phyloP scores from a whole-genome alignment of 2,329 filamentous ascomycete genomes.

The Paraconiothyrium sp. region DNA sequence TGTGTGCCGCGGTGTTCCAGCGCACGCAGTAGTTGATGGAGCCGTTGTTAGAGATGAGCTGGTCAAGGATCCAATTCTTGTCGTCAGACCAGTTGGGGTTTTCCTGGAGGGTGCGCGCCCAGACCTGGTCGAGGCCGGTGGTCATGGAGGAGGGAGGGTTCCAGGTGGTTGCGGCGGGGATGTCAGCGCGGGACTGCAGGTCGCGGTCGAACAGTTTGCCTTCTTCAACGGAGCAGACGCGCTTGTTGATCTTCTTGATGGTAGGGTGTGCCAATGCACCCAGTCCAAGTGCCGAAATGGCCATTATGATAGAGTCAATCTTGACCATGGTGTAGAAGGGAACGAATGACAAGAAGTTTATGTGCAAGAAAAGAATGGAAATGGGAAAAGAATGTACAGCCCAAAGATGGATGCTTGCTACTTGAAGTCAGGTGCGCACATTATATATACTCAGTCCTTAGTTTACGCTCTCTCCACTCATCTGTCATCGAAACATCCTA shows the following conservation, averaged over 20 bases:
- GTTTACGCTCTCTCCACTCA: background rate
- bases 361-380: constrained; percentile 3
- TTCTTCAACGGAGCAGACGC: constrained; percentile 29
- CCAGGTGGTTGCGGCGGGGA: constrained; percentile 34
- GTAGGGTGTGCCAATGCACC: constrained; percentile 35
- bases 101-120: constrained; percentile 35
- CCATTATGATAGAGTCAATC: constrained; percentile 24
- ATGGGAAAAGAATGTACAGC: background rate
- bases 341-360: constrained; percentile 1
- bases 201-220: constrained; percentile 26
- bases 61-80: constrained; percentile 44
- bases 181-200: constrained; percentile 25
- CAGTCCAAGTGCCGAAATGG: constrained; percentile 26
- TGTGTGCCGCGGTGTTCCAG: constrained; percentile 52
- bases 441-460: background rate
- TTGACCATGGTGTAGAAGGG: constrained; percentile 29
- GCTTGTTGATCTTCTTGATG: constrained; percentile 30
- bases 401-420: background rate
- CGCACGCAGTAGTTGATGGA: constrained; percentile 56
- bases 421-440: background rate
- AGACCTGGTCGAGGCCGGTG: constrained; percentile 37
- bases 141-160: constrained; percentile 34
- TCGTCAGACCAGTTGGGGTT: constrained; percentile 35
- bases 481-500: constrained; percentile 1
- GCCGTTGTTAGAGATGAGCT: constrained; percentile 41